These are phyloP conservation scores for Thermothielavioides terrestris DNA, from an alignment of 495 filamentous ascomycete species.

Conservation along the genomic window DNA sequence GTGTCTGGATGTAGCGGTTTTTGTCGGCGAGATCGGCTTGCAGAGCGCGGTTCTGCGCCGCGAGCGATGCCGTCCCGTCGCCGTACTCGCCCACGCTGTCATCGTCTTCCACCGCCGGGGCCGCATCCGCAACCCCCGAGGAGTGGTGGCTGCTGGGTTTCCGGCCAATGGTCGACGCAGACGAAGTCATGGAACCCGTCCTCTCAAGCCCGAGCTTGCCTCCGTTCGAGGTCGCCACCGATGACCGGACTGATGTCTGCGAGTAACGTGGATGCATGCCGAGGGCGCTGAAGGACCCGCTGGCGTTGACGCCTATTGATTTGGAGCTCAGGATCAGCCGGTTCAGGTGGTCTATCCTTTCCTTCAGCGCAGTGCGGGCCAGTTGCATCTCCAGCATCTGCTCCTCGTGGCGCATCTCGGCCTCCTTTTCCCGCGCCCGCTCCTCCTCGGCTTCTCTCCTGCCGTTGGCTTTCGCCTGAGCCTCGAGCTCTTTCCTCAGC, in stretches of 20 bases:
- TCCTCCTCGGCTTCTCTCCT: conserved; percentile 59
- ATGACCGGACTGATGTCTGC: conserved; percentile 59
- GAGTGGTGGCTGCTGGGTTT: conserved; percentile 37
- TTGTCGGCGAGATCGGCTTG: conserved; percentile 92
- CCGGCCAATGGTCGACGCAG: conserved; percentile 47
- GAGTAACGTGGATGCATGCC: conserved; percentile 57
- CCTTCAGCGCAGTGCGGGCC: conserved; percentile 88
- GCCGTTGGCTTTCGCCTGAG: conserved; percentile 49
- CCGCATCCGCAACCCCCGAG: conserved; percentile 26
- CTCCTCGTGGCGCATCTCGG: conserved; percentile 81
- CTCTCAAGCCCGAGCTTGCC: conserved; percentile 51
- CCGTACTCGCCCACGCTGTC: conserved; percentile 75
- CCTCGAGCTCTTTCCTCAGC: conserved; percentile 71
- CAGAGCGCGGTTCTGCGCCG: conserved; percentile 74
- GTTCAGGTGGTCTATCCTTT: conserved; percentile 95
- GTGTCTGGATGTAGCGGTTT: conserved; percentile 88
- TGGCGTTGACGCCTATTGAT: conserved; percentile 81
- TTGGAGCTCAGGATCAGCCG: conserved; percentile 92
- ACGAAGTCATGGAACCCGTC: conserved; percentile 58
- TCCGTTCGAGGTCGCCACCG: conserved; percentile 59
- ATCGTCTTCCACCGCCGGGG: conserved; percentile 49
- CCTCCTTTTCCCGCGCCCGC: conserved; percentile 68
- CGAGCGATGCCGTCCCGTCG: conserved; percentile 73
- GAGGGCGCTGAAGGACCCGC: conserved; percentile 61
- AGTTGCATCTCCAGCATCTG: conserved; percentile 98